These are phyloP conservation scores for Quercus agrifolia DNA, from an alignment of 306 rosid species.

Conservation along the genomic window DNA sequence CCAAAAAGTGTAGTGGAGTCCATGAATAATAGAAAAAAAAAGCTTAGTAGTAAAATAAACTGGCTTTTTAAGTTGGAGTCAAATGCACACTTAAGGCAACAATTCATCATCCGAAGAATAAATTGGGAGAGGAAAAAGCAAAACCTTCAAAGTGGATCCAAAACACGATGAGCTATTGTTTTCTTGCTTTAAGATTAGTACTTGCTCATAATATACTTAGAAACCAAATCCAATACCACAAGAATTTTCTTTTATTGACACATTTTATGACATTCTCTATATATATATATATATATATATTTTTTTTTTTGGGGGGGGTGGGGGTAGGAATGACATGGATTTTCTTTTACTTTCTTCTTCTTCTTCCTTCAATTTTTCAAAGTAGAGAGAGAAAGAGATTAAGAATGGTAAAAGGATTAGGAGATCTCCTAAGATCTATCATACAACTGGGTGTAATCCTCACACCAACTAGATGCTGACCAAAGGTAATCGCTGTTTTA, in stretches of 20 bases:
- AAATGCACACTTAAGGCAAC: too few species aligned
- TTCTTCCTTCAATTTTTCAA: background rate
- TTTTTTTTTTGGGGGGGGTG: too few species aligned
- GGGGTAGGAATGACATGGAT: background rate
- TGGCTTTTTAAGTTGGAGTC: too few species aligned
- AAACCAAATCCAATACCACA: background rate
- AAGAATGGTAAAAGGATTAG: background rate
- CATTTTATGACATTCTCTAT: background rate
- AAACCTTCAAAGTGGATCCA: background rate
- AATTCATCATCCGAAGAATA: too few species aligned
- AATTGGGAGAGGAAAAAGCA: too few species aligned
- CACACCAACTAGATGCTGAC: background rate
- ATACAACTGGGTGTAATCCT: background rate
- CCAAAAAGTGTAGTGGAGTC: fast-evolving
- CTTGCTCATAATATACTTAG: background rate
- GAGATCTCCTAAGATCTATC: background rate
- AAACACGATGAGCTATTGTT: background rate
- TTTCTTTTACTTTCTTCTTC: background rate
- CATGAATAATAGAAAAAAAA: too few species aligned
- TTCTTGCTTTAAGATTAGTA: background rate
- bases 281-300: too few species aligned
- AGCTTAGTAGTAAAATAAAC: too few species aligned
- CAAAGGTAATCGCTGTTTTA: background rate
- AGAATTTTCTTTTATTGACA: background rate
- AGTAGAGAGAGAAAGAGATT: background rate